A percentile compares a stretch with the other conserved stretches of the same genome.
These are phyloP conservation scores for Cyclocybe cylindracea DNA, from an alignment of 768 basidiomycete species.

Conservation along the genomic window DNA sequence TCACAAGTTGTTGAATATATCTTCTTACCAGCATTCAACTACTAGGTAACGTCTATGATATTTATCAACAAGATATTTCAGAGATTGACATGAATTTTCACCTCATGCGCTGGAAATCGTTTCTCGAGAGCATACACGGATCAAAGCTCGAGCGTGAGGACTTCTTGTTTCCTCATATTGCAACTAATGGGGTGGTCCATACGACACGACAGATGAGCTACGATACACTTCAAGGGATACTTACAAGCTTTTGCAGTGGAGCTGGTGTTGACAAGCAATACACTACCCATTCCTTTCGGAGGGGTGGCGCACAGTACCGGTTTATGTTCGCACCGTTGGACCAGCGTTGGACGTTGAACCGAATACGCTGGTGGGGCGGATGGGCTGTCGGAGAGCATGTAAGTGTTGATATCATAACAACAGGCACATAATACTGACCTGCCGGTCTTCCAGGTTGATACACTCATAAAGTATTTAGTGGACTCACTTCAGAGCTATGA, in stretches of 20 bases:
- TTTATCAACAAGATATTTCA: slow-evolving; percentile 31
- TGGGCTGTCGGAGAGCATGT: slow-evolving; percentile 41
- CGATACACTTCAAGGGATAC: slow-evolving; percentile 24
- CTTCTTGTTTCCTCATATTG: slow-evolving; percentile 34
- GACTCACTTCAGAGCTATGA: slow-evolving; percentile 33
- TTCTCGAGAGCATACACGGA: too few relatives aligned
- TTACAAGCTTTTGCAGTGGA: slow-evolving; percentile 24
- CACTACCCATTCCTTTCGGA: slow-evolving; percentile 35
- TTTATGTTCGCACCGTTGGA: slow-evolving; percentile 38
- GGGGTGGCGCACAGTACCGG: slow-evolving; percentile 38
- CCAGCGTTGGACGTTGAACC: slow-evolving; percentile 33
- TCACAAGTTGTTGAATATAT: too few relatives aligned
- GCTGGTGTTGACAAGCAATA: slow-evolving; percentile 25
- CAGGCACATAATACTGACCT: too few relatives aligned
- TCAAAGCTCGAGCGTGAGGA: slow-evolving; percentile 25
- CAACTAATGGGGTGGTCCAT: slow-evolving; percentile 24
- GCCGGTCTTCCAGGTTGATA: slow-evolving; percentile 35
- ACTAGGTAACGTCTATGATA: slow-evolving; percentile 31
- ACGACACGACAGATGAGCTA: slow-evolving; percentile 24
- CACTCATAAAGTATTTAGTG: slow-evolving; percentile 34
- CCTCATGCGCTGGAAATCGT: slow-evolving; percentile 25
- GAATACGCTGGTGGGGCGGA: slow-evolving; percentile 43
- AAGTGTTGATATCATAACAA: too few relatives aligned
- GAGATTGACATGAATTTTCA: slow-evolving; percentile 29
- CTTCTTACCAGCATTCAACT: neutral